Conservation (phyloP, 257 asterid genomes). For the Scutellaria barbata region DNA sequence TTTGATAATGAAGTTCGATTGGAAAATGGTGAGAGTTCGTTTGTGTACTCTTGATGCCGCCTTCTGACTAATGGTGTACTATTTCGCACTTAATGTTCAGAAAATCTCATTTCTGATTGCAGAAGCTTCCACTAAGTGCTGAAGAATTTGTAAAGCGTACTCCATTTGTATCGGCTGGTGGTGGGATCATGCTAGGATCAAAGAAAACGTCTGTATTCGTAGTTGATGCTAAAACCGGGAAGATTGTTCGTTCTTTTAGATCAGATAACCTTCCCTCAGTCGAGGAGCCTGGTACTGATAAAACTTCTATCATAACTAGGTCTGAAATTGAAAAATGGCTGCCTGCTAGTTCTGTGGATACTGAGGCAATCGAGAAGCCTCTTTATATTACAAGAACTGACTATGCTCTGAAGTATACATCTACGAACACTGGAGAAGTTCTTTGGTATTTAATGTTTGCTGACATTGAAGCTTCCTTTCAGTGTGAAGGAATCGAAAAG, state of each 20-base stretch:
- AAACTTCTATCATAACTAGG: slow-evolving; percentile 53
- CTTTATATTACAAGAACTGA: slow-evolving; percentile 83
- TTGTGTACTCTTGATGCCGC: neutral
- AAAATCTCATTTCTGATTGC: slow-evolving; percentile 31
- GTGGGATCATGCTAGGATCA: slow-evolving; percentile 80
- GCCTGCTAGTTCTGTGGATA: slow-evolving; percentile 43
- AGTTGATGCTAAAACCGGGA: slow-evolving; percentile 77
- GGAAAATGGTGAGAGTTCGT: too few species aligned
- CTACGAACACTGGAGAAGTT: slow-evolving; percentile 67
- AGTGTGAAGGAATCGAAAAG: slow-evolving; percentile 58
- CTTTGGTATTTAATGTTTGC: slow-evolving; percentile 84
- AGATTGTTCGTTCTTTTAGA: slow-evolving; percentile 56
- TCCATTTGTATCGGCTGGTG: slow-evolving; percentile 66
- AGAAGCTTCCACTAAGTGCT: slow-evolving; percentile 65
- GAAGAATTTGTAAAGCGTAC: slow-evolving; percentile 75
- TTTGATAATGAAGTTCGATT: too few species aligned
- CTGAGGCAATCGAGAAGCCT: slow-evolving; percentile 50
- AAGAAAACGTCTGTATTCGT: slow-evolving; percentile 75
- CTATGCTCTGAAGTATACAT: slow-evolving; percentile 67
- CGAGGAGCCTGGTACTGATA: slow-evolving; percentile 45
- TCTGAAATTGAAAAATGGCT: slow-evolving; percentile 55
- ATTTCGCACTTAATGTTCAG: neutral
- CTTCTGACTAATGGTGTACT: slow-evolving; percentile 10
- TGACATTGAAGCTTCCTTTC: slow-evolving; percentile 73
- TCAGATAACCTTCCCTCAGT: slow-evolving; percentile 59